phyloP scores from a whole-genome alignment of 805 yeast genomes.

The Kodamaea nitidulidarum region DNA sequence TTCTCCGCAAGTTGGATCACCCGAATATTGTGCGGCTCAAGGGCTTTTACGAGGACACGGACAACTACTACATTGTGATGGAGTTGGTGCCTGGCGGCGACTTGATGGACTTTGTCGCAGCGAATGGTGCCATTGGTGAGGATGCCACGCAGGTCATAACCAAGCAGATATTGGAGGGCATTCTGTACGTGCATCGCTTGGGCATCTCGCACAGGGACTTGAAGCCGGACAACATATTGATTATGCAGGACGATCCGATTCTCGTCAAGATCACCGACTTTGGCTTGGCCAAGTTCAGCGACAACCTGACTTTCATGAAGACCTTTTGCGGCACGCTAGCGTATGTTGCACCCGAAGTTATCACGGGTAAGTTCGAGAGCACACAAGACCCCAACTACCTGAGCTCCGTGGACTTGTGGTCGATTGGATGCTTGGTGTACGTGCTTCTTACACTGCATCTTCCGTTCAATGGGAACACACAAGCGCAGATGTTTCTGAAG shows the following conservation, averaged over 20 bases:
- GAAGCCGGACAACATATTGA: conserved; percentile 92
- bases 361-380: conserved; percentile 50
- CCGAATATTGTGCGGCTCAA: conserved; percentile 79
- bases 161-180: conserved; percentile 77
- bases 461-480: conserved; percentile 93
- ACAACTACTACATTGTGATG: conserved; percentile 84
- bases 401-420: conserved; percentile 94
- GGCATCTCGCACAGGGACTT: conserved; percentile 96
- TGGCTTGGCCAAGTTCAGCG: conserved; percentile 90
- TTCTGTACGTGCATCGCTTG: conserved; percentile 78
- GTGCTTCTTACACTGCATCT: conserved; percentile 89
- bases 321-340: conserved; percentile 98
- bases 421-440: conserved; percentile 89
- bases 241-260: conserved; percentile 88
- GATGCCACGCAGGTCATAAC: conserved; percentile 85
- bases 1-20: conserved; percentile 72
- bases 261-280: conserved; percentile 91
- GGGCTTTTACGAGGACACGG: conserved; percentile 81
- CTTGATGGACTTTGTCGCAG: conserved; percentile 93
- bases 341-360: conserved; percentile 94
- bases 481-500: conserved; percentile 74
- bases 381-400: conserved; percentile 52
- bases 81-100: conserved; percentile 97
- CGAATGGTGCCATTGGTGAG: conserved; percentile 88
- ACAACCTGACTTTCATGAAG: conserved; percentile 79